Conservation (phyloP, 2,329 filamentous ascomycete genomes). For the Tolypocladium tundrense region DNA sequence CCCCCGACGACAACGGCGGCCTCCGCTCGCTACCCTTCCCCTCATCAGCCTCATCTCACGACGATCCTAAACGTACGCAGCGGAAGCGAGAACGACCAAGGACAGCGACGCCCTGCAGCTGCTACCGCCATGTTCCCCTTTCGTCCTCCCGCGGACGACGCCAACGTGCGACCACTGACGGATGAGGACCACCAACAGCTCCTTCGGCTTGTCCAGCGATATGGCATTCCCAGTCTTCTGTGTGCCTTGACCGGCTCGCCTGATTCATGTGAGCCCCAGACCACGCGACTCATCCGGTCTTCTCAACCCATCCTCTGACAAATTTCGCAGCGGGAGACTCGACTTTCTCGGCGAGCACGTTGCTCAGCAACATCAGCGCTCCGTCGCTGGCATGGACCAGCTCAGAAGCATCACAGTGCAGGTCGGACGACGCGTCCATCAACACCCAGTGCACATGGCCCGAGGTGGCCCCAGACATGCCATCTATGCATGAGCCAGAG, state of each 20-base stretch:
- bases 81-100: too few species aligned
- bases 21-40: neutral
- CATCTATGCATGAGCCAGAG: constrained; percentile 23
- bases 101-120: neutral
- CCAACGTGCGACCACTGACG: constrained; percentile 21
- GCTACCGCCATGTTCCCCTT: constrained; percentile 22
- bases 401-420: constrained; percentile 28
- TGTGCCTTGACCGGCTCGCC: constrained; percentile 25
- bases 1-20: neutral
- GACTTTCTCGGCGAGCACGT: constrained; percentile 27
- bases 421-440: constrained; percentile 28
- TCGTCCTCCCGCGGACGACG: constrained; percentile 21
- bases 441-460: constrained; percentile 28
- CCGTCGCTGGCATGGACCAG: constrained; percentile 31
- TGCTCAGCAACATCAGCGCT: constrained; percentile 29
- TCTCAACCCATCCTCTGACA: neutral
- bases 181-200: constrained; percentile 29
- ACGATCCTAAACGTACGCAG: neutral
- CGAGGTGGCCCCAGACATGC: constrained; percentile 21
- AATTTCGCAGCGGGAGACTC: constrained; percentile 24
- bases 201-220: constrained; percentile 24
- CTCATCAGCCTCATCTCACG: neutral
- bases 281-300: neutral
- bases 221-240: constrained; percentile 26
- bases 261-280: constrained; percentile 23